Conservation (phyloP, 495 filamentous ascomycete genomes). For the Penicillium crystallinum region DNA sequence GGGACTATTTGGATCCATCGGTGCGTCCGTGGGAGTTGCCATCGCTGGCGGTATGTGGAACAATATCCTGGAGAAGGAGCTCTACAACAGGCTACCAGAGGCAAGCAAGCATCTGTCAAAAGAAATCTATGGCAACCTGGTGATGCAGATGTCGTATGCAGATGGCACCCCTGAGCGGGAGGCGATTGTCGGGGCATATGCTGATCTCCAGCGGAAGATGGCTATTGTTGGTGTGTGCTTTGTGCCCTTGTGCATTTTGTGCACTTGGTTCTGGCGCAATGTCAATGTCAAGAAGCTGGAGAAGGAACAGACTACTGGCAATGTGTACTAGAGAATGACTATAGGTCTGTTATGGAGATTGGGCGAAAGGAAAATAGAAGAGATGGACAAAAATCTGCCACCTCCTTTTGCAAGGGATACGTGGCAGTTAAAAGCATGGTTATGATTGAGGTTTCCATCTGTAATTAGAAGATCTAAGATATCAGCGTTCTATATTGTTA, state of each 20-base stretch:
- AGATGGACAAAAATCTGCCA: not conserved
- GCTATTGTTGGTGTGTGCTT: conserved; percentile 43
- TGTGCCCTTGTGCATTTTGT: conserved; percentile 37
- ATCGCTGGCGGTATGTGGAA: conserved; percentile 62
- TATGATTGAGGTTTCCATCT: no score
- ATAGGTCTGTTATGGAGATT: no score
- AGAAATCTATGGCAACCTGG: conserved; percentile 45
- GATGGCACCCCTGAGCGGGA: conserved; percentile 42
- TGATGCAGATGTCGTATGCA: conserved; percentile 44
- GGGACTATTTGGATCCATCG: conserved; percentile 54
- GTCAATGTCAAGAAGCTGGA: conserved; percentile 47
- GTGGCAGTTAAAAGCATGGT: no score
- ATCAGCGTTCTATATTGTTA: no score
- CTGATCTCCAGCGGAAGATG: conserved; percentile 49
- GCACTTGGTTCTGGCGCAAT: conserved; percentile 45
- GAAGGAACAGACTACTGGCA: conserved; percentile 14
- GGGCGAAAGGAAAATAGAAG: not conserved
- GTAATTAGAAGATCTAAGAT: no score
- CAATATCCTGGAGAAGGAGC: conserved; percentile 47
- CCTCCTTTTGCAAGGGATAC: no score
- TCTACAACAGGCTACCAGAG: conserved; percentile 50
- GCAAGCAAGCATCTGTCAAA: conserved; percentile 26
- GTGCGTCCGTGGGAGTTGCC: conserved; percentile 56
- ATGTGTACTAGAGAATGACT: conserved; percentile 4
- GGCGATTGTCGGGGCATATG: conserved; percentile 52